These are phyloP conservation scores for Hemerocallis citrina DNA, from an alignment of 106 monocot genomes.

Conservation along the genomic window DNA sequence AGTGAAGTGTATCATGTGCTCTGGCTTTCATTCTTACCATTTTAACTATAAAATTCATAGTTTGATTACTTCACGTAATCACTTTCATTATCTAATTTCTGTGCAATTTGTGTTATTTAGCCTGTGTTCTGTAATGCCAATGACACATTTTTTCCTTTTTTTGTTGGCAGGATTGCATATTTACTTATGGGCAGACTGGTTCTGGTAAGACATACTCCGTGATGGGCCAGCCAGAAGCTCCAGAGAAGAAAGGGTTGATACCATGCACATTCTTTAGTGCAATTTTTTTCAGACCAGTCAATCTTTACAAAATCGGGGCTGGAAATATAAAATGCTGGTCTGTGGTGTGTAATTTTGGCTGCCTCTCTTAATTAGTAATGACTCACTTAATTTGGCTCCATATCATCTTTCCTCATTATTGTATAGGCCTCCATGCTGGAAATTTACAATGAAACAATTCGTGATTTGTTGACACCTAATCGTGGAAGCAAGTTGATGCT, in stretches of 20 bases:
- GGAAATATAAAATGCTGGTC: conserved; percentile 86
- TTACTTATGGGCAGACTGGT: conserved; percentile 93
- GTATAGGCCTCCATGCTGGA: conserved; percentile 78
- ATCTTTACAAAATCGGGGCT: conserved; percentile 52
- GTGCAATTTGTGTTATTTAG: no score
- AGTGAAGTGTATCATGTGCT: no score
- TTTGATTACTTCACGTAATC: no score
- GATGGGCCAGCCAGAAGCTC: conserved; percentile 60
- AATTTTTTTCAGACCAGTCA: conserved; percentile 68
- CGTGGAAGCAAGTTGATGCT: conserved; percentile 16
- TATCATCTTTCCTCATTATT: not conserved
- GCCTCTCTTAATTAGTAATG: not conserved
- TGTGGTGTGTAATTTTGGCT: not conserved
- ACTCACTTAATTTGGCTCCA: not conserved
- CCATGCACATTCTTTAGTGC: conserved; percentile 74
- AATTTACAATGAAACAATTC: conserved; percentile 83
- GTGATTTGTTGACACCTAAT: conserved; percentile 48
- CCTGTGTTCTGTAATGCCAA: no score
- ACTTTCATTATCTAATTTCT: no score
- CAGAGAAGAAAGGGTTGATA: conserved; percentile 61
- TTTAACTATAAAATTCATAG: no score
- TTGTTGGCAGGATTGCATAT: conserved; percentile 65
- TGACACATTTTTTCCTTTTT: not conserved
- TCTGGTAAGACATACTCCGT: conserved; percentile 92
- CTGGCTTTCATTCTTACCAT: no score